Evolutionary conservation across 352 stramenopile species (phyloP).

Genomic region (Phytopythium aichiense): DNA sequence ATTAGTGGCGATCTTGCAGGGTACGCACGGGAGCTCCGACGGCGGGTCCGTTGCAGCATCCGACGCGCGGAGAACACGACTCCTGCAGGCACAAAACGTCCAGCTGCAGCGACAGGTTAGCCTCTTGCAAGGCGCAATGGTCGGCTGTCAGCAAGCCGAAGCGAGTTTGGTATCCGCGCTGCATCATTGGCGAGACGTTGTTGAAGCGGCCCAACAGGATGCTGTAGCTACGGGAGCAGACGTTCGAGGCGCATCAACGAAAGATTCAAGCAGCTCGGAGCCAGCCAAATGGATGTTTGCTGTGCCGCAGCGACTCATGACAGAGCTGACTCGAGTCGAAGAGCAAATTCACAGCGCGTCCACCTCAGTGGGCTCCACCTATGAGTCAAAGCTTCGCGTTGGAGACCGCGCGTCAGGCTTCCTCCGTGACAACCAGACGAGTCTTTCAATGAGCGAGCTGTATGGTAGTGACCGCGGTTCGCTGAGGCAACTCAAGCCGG

Average conservation of each 20-base stretch:
- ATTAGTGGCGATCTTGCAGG: constrained; percentile 30
- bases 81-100: constrained; percentile 56
- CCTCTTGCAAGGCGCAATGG: constrained; percentile 36
- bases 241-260: constrained; percentile 2
- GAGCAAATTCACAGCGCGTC: constrained; percentile 21
- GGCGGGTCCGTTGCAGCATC: constrained; percentile 12
- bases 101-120: constrained; percentile 52
- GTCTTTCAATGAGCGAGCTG: constrained; percentile 16
- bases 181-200: constrained; percentile 32
- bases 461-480: constrained; percentile 9
- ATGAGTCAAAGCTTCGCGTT: constrained; percentile 32
- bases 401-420: constrained; percentile 19
- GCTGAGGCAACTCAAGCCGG: constrained; percentile 15
- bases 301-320: constrained; percentile 27
- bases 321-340: constrained; percentile 29
- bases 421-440: constrained; percentile 13
- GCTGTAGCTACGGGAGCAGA: constrained; percentile 38
- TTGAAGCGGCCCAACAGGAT: constrained; percentile 39
- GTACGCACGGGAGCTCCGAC: constrained; percentile 16
- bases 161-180: constrained; percentile 31
- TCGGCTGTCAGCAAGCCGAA: constrained; percentile 28
- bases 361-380: constrained; percentile 12
- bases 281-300: constrained; percentile 40
- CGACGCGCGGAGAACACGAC: constrained; percentile 25
- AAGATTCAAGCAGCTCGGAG: constrained; percentile 5